Evolutionary conservation across 2,329 filamentous ascomycete species (phyloP).

Genomic region (Malbranchea zuffiana): DNA sequence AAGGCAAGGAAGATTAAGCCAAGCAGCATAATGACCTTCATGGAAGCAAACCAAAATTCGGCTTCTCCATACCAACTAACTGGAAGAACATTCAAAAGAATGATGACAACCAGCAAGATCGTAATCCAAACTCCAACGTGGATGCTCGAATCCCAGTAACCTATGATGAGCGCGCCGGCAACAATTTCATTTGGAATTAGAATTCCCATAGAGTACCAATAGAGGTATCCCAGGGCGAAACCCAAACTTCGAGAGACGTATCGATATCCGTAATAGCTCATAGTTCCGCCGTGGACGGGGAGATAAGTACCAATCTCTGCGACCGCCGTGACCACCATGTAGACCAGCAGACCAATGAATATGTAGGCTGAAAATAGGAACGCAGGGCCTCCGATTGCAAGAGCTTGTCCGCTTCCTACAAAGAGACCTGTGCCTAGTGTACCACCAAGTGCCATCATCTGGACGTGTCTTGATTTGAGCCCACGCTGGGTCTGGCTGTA

Average conservation of each 20-base stretch:
- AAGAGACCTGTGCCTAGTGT: constrained; percentile 42
- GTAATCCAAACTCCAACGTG: constrained; percentile 42
- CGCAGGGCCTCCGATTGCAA: constrained; percentile 44
- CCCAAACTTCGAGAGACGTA: constrained; percentile 35
- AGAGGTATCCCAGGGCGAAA: constrained; percentile 36
- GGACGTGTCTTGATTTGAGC: constrained; percentile 34
- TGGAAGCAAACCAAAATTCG: constrained; percentile 44
- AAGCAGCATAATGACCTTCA: constrained; percentile 43
- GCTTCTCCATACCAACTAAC: constrained; percentile 44
- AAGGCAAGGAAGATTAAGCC: constrained; percentile 44
- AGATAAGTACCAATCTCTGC: constrained; percentile 34
- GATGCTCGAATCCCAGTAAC: constrained; percentile 46
- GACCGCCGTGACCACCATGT: constrained; percentile 39
- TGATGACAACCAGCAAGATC: constrained; percentile 49
- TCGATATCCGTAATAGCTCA: constrained; percentile 35
- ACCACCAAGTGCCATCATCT: constrained; percentile 30
- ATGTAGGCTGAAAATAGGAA: constrained; percentile 43
- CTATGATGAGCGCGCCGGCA: constrained; percentile 54
- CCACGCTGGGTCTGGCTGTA: constrained; percentile 33
- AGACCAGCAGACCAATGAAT: constrained; percentile 39
- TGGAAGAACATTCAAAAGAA: constrained; percentile 39
- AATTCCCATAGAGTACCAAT: constrained; percentile 40
- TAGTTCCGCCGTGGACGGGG: constrained; percentile 35
- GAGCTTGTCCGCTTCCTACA: constrained; percentile 43
- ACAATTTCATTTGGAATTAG: constrained; percentile 50